A percentile compares a stretch with the other conserved stretches of the same genome.
Conservation (phyloP, 1,284 basidiomycete species). For the Quambalaria eucalypti region DNA sequence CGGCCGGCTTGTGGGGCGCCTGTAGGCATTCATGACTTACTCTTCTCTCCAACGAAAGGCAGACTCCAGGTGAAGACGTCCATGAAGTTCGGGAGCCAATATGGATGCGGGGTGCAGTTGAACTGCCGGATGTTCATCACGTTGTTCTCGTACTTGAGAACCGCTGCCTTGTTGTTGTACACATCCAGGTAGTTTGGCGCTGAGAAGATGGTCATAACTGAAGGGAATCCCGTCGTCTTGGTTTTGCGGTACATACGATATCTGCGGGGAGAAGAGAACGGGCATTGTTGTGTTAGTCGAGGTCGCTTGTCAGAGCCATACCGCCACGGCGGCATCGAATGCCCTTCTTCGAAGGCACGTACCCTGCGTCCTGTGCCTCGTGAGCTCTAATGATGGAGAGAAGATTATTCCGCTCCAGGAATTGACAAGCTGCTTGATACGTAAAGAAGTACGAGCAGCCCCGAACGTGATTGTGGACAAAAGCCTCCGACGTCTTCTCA, state of each 20-base stretch:
- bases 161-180: conserved; percentile 93
- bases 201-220: conserved; percentile 93
- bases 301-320: neutral
- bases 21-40: conserved; percentile 57
- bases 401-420: conserved; percentile 84
- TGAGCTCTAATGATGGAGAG: conserved; percentile 91
- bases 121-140: conserved; percentile 91
- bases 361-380: conserved; percentile 90
- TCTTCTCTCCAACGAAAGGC: conserved; percentile 96
- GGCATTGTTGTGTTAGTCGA: neutral
- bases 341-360: no score
- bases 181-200: conserved; percentile 85
- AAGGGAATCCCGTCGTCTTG: conserved; percentile 77
- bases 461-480: conserved; percentile 83
- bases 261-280: no score
- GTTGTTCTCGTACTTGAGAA: conserved; percentile 91
- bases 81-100: conserved; percentile 98
- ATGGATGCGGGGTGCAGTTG: conserved; percentile 89
- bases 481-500: conserved; percentile 75
- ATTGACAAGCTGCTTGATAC: conserved; percentile 75
- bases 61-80: conserved; percentile 98
- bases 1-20: no score
- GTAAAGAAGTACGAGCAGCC: conserved; percentile 96
- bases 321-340: no score
- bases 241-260: conserved; percentile 97